A percentile compares a stretch with the other conserved stretches of the same genome.
These are phyloP conservation scores for Oryza punctata DNA, from an alignment of 176 grass and related monocot species.

Conservation along the genomic window DNA sequence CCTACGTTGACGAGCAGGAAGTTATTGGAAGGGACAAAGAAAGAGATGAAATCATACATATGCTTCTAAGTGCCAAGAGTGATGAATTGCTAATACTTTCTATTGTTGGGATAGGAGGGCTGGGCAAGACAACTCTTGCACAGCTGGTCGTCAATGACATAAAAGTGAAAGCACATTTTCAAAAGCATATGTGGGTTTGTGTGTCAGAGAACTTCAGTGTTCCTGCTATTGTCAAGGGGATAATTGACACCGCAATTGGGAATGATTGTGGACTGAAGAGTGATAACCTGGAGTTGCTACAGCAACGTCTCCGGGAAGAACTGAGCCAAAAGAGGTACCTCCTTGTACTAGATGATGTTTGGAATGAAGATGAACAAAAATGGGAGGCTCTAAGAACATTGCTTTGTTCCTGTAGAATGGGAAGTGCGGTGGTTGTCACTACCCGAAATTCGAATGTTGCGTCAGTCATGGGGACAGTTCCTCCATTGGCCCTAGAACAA, in stretches of 20 bases:
- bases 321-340: not conserved
- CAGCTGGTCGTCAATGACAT: not conserved
- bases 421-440: not conserved
- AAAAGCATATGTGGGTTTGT: slow-evolving; percentile 24
- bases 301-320: not conserved
- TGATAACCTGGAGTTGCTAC: not conserved
- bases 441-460: not conserved
- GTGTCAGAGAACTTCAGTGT: not conserved
- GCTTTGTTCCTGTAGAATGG: not conserved
- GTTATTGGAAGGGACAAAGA: not conserved
- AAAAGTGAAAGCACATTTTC: not conserved
- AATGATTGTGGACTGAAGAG: not conserved
- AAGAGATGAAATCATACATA: not conserved
- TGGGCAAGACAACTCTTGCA: slow-evolving; percentile 30
- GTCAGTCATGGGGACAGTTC: not conserved
- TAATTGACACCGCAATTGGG: not conserved
- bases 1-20: not conserved
- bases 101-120: slow-evolving; percentile 16
- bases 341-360: slow-evolving; percentile 28
- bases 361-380: slow-evolving; percentile 4
- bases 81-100: not conserved
- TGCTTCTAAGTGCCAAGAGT: not conserved
- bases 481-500: not conserved
- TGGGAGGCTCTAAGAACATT: not conserved
- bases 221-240: not conserved